Evolutionary conservation across 2,329 filamentous ascomycete genomes (phyloP).

Genomic region (Alternaria sp.): DNA sequence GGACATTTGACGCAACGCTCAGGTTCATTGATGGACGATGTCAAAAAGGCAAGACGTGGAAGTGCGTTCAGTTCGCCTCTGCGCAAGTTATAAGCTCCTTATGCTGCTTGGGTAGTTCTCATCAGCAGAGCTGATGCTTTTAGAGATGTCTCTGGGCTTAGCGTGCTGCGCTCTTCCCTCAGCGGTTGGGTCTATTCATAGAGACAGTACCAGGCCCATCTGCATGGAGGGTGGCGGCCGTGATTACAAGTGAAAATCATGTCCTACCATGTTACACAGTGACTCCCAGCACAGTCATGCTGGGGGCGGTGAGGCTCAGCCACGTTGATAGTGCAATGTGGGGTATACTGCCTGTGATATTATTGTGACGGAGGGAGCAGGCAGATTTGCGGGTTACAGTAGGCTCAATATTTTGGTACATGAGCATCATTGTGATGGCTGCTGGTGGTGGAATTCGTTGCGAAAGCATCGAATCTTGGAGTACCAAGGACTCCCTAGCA

Average conservation of each 20-base stretch:
- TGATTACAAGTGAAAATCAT: neutral
- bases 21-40: too few species aligned
- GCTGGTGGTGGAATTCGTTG: neutral
- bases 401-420: neutral
- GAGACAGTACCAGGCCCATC: neutral
- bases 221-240: neutral
- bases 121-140: too few species aligned
- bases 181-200: neutral
- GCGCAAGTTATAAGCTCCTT: too few species aligned
- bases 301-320: conserved; percentile 4
- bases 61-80: too few species aligned
- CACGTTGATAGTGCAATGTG: neutral
- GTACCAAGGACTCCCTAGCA: neutral
- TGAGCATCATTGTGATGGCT: neutral
- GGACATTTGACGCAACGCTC: too few species aligned
- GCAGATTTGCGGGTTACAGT: neutral
- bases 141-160: neutral
- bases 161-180: neutral
- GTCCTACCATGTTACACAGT: neutral
- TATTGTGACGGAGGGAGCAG: neutral
- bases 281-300: neutral
- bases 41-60: too few species aligned
- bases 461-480: neutral
- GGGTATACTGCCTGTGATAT: neutral
- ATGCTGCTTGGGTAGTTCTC: too few species aligned